These are phyloP conservation scores for Oenanthe javanica DNA, from an alignment of 140 eudicot species.

Conservation along the genomic window DNA sequence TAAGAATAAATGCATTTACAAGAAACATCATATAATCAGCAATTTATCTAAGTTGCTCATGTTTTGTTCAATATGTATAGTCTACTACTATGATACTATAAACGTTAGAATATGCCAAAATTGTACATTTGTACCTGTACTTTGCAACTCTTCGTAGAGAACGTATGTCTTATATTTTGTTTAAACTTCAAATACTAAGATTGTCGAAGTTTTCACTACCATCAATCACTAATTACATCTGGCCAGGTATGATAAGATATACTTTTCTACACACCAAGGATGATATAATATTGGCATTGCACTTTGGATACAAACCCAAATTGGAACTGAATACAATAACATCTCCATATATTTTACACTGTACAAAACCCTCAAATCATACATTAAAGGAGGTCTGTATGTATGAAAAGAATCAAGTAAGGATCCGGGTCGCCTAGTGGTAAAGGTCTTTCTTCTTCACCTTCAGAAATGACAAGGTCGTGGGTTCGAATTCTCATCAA, in stretches of 20 bases:
- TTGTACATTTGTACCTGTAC: too few species aligned
- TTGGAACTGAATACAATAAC: neutral
- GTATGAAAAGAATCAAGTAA: neutral
- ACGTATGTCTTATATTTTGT: neutral
- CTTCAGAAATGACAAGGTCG: neutral
- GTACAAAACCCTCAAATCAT: neutral
- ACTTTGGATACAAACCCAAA: neutral
- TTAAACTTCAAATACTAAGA: too few species aligned
- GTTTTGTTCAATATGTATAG: too few species aligned
- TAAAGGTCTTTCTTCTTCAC: neutral
- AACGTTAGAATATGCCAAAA: neutral
- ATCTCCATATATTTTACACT: neutral
- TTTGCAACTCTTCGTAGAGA: neutral
- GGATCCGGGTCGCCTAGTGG: neutral
- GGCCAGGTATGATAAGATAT: neutral
- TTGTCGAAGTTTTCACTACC: neutral
- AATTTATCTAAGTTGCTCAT: too few species aligned
- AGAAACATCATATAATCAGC: neutral
- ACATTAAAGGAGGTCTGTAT: too few species aligned
- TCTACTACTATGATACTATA: too few species aligned
- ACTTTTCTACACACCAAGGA: neutral
- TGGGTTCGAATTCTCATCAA: neutral
- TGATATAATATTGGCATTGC: neutral
- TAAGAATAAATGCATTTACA: neutral
- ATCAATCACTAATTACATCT: neutral